Evolutionary conservation across 2,329 filamentous ascomycete genomes (phyloP).

Genomic region (Sphaerulina vaccinii): DNA sequence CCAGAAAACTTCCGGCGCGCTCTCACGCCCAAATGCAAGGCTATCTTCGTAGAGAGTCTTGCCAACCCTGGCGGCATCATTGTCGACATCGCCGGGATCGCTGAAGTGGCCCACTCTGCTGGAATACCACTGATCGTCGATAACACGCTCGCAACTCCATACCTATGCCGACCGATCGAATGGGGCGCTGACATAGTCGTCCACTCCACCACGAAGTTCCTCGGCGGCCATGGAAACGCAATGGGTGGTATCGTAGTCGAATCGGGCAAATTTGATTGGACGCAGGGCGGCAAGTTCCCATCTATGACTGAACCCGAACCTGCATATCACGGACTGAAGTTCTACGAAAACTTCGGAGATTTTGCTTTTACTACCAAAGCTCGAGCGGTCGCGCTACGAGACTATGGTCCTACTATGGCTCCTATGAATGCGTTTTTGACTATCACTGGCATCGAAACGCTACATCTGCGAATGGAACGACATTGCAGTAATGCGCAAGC

Average conservation of each 20-base stretch:
- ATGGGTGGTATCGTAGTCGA: conserved; percentile 22
- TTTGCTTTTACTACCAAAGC: conserved; percentile 20
- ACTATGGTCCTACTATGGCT: conserved; percentile 19
- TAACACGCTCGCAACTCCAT: conserved; percentile 22
- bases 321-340: conserved; percentile 21
- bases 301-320: conserved; percentile 20
- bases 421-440: conserved; percentile 20
- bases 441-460: conserved; percentile 22
- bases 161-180: conserved; percentile 21
- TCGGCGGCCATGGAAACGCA: conserved; percentile 23
- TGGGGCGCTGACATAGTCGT: conserved; percentile 21
- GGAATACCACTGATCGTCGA: conserved; percentile 22
- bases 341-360: conserved; percentile 22
- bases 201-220: conserved; percentile 21
- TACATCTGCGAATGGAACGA: conserved; percentile 22
- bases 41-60: conserved; percentile 21
- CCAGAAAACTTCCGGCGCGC: conserved; percentile 19
- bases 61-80: conserved; percentile 20
- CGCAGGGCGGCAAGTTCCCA: conserved; percentile 15
- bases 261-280: conserved; percentile 23
- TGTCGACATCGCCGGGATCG: conserved; percentile 18
- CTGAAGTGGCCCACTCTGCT: conserved; percentile 19
- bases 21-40: conserved; percentile 22
- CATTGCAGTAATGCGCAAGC: conserved; percentile 19
- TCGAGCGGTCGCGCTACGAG: conserved; percentile 19